Evolutionary conservation across 2,329 filamentous ascomycete species (phyloP), one percentile per base, ranked within the genome.

Genomic region (Thielaviopsis musarum): DNA sequence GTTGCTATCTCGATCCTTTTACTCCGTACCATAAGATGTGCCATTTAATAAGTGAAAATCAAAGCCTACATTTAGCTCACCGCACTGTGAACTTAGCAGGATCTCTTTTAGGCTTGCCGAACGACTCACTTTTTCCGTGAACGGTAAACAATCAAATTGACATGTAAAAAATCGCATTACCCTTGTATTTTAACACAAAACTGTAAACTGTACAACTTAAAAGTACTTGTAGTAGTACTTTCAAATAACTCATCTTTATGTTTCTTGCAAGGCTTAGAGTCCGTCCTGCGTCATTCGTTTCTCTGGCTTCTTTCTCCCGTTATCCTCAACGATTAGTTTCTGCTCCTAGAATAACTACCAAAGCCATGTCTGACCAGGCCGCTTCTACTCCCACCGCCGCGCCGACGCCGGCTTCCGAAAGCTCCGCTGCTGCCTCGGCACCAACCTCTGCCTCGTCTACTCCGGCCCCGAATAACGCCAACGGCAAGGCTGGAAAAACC

Each of bases 301-400:
- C 24, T 24, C n/a, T 48, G 30, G 54, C 41, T 45, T 57, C 45
- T 56, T 57, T 30, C n/a, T 26, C 49, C 56, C 49, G 38, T 21
- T 12, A 51, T 41, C 58, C 21, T 21, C 30, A 12, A 10, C 54
- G 13, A n/a, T 21, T 49, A 10, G 3, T 21, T 21, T 49, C 45
- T 12, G 45, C 6, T 5, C 10, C 10, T 34, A 12, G 30, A 34
- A 34, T 10, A 3, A 4, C 45, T 4, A 21, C 4, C 10, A 57
- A 28, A 57, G 49, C 17, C 15, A 62, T 62, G 60, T 58, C 60
- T 21, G 57, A 62, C 19, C 57, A 52, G 34, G 24, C 54, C n/a
- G 34, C 60, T 34, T 34, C 30, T 15, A 22, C 48, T 7, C 24
- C 19, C n/a, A n/a, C n/a, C 17, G 38, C 57, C 26, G 22, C 19